These are phyloP conservation scores for Phytophthora cactorum DNA, from an alignment of 352 stramenopile species.

Conservation along the genomic window DNA sequence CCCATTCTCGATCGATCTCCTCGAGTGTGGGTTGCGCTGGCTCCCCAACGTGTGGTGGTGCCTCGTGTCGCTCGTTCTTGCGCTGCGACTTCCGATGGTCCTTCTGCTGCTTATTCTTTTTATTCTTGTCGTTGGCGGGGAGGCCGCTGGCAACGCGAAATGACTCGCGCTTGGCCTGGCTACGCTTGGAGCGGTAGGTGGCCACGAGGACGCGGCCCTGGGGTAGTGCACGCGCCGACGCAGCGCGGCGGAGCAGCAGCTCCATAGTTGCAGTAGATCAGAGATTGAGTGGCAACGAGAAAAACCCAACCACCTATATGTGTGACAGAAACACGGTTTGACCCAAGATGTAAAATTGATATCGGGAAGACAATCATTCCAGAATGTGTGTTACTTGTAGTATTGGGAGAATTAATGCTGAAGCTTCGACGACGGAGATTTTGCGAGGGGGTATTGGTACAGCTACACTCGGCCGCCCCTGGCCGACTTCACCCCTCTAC, in stretches of 20 bases:
- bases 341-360: too few relatives aligned
- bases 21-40: slow-evolving; percentile 31
- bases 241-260: slow-evolving; percentile 40
- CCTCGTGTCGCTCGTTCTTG: slow-evolving; percentile 16
- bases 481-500: slow-evolving; percentile 29
- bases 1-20: slow-evolving; percentile 56
- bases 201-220: slow-evolving; percentile 41
- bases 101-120: slow-evolving; percentile 27
- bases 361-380: slow-evolving; percentile 11
- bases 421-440: slow-evolving; percentile 4
- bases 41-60: slow-evolving; percentile 11
- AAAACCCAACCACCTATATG: neutral
- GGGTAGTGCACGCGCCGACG: slow-evolving; percentile 16
- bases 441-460: slow-evolving; percentile 28
- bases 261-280: slow-evolving; percentile 32
- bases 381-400: neutral
- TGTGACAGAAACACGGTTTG: neutral
- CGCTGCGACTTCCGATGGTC: slow-evolving; percentile 9
- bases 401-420: slow-evolving; percentile 10
- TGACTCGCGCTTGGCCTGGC: slow-evolving; percentile 44
- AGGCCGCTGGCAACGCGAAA: slow-evolving; percentile 6
- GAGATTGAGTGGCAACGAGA: slow-evolving; percentile 31
- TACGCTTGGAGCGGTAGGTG: slow-evolving; percentile 63
- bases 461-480: slow-evolving; percentile 24
- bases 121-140: slow-evolving; percentile 12